Base-by-base conservation (phyloP, 2,329 filamentous ascomycete species). In the Coniella lustricola region DNA sequence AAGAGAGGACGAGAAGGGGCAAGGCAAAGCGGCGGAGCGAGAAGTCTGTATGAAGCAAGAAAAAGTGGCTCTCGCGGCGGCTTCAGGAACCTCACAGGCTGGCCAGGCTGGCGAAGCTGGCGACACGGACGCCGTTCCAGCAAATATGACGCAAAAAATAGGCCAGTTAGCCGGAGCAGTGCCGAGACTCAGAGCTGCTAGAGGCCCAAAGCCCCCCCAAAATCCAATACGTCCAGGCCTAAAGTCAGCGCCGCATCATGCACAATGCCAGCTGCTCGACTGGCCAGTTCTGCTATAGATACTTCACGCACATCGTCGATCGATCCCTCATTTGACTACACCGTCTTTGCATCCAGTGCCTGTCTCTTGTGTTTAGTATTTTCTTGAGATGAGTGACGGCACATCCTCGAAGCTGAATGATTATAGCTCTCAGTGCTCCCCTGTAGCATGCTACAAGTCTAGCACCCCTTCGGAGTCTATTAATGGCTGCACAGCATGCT, bases 81-180 rank as follows among this genome's bases (percentile, higher is more conserved):
- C 20, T 22, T 40, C 20, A 40, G 38, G 38, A 25, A 40, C 16
- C 21, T 31, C 22, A 17, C 8, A 41, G 38, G 38, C 38, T 41
- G 38, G 29, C 38, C 8, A 41, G 38, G 38, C 38, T 41, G 38
- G 29, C 38, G 20, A 40, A 16, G n/a, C 25, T 33, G 25, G 39
- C 22, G 18, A 17, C 25, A 34, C 25, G 40, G 25, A 34, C 31
- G 43, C 18, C 16, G 44, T 3, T 33, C 37, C 35, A 42, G 44
- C 40, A 40, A 45, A 21, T 38, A 48, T 48, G 45, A 48, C 45
- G 45, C 37, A 40, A 48, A 46, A 38, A 31, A 29, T 41, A 5
- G 10, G 25, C 25, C 20, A 22, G 13, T 37, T 41, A 42, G 29
- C 38, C 42, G 42, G 31, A 44, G 20, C 29, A 16, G 22, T 43